Evolutionary conservation across 176 grass and related monocot genomes (phyloP).

Genomic region (Secale cereale): DNA sequence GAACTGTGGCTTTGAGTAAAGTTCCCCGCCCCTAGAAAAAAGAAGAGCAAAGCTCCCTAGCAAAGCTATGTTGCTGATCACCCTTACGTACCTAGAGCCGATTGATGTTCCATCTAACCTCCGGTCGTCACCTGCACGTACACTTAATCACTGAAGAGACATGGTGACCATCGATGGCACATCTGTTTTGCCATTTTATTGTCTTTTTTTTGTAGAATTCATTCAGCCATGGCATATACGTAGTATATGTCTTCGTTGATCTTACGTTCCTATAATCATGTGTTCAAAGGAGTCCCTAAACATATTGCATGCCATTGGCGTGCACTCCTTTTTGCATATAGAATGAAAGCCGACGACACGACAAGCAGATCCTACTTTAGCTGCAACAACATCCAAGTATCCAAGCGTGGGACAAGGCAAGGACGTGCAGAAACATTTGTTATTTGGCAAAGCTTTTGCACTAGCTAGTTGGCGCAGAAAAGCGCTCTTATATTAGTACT

Average conservation of each 20-base stretch:
- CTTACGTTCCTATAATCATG: neutral
- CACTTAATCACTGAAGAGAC: neutral
- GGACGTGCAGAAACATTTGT: neutral
- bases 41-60: no score
- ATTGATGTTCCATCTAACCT: constrained; percentile 31
- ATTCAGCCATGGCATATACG: no score
- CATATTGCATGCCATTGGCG: neutral
- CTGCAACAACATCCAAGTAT: neutral
- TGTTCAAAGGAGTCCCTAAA: neutral
- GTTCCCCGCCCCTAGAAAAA: no score
- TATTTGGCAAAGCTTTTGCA: neutral
- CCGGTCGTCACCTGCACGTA: neutral
- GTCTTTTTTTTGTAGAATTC: no score
- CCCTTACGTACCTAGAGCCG: neutral
- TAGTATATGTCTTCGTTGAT: no score
- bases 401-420: neutral
- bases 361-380: neutral
- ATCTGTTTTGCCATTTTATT: neutral
- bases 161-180: neutral
- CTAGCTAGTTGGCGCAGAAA: neutral
- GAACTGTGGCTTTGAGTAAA: neutral
- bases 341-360: neutral
- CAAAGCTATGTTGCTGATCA: neutral
- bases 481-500: neutral
- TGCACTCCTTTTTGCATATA: neutral